Evolutionary conservation across 1,284 basidiomycete species (phyloP), one percentile per base, ranked within the genome.

Genomic region (Microstroma glucosiphilum): DNA sequence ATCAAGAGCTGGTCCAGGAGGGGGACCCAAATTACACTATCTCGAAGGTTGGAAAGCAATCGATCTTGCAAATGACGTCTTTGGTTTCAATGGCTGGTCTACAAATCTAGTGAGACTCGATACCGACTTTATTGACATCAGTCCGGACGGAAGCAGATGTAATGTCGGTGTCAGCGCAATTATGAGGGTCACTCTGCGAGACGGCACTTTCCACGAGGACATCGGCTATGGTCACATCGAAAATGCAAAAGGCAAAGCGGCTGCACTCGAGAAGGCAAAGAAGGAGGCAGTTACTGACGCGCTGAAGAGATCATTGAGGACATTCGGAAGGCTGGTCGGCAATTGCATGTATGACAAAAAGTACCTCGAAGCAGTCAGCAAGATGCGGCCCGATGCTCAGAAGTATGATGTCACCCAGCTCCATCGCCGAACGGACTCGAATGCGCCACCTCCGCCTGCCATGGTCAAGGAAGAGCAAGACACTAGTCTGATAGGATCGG

Each of bases 61-160:
- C 25, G 69, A 73, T 26, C 62, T 98, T 25, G 94, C 94, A 1
- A 98, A 98, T 79, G 93, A 98, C 72, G 90, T 98, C 42, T 98
- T 98, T 82, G 94, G 94, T 1, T 96, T 92, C 82, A 93, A 97
- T 68, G 96, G 96, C 11, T 98, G 94, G 94, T 91, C 88, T 59
- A 91, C 92, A 1, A 89, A 82, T 60, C 84, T 97, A 57, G 85
- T 90, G 60, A 88, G 81, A 57, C 81, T 96, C 49, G 87, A 87
- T 17, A 89, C 89, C 4, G 84, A 86, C 71, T 86, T 81, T 73
- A 83, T 48, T 30, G 41, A 56, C 48, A 12, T 19, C 23, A 19
- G 1, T 4, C 55, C 56, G 4, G 23, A 37, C 15, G 80, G 82
- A 61, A 82, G 87, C 65, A 90, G 83, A 74, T 71, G 66, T 65